Base-by-base conservation (phyloP, 2,329 filamentous ascomycete species). In the Colletotrichum magnum region DNA sequence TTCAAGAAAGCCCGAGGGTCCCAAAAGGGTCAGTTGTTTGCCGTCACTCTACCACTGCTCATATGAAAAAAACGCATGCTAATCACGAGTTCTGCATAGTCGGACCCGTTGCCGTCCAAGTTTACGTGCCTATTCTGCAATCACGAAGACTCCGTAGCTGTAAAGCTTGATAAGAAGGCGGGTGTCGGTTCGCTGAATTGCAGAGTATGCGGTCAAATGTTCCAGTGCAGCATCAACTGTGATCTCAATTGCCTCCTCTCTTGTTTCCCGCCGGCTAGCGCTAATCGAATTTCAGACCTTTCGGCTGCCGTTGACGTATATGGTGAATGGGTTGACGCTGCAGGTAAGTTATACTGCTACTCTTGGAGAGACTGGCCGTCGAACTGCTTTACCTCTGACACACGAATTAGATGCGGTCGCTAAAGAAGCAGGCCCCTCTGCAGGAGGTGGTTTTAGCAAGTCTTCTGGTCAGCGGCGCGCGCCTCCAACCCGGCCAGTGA, bases 51-150 rank as follows among this genome's bases (percentile, higher is more conserved):
- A 18, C 18, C 28, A 9, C 21, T 9, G 28, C 47, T 45, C 43
- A 15, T 21, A n/a, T 53, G 3, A n/a, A n/a, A 16, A 24, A 13
- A 15, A 12, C 28, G 36, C 56, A 24, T 21, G 24, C 16, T 51
- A 5, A 45, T 18, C 26, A 21, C 43, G 12, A 48, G 3, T 47
- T 15, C 36, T 36, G 32, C 52, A 69, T 73, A 92, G 90, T 83
- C 88, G 79, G 93, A 95, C 75, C 88, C 90, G 48, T 87, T 96
- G 18, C 87, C 92, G 4, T 95, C 93, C 3, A 89, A 90, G n/a
- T 99, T 99, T 81, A 94, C 95, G 66, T 99, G 96, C 79, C 90
- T 99, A 53, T 99, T 99, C 84, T 99, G 96, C 87, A 98, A 98
- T 80, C 95, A 98, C 82, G 96, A 98, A 79, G 96, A 94, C 73